Conservation (phyloP, 2,329 filamentous ascomycete genomes). For the Plenodomus tracheiphilus region DNA sequence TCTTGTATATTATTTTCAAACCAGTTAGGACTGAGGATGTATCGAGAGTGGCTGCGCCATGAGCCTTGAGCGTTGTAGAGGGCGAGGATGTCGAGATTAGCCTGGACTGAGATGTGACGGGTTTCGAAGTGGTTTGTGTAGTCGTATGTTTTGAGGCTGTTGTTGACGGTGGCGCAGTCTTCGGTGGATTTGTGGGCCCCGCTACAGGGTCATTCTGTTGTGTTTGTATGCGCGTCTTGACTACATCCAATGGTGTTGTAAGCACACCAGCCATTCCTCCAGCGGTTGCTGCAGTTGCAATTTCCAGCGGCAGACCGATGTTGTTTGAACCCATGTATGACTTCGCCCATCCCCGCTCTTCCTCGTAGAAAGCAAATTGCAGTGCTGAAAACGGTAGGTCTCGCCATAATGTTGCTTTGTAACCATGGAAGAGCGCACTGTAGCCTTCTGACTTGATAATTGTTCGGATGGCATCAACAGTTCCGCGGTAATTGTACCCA, state of each 20-base stretch:
- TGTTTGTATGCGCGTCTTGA: slow-evolving; percentile 95
- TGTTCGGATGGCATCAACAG: slow-evolving; percentile 79
- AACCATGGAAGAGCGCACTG: slow-evolving; percentile 90
- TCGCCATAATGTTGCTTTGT: slow-evolving; percentile 91
- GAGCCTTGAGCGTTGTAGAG: slow-evolving; percentile 77
- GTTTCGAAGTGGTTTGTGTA: slow-evolving; percentile 25
- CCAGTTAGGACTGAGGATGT: slow-evolving; percentile 89
- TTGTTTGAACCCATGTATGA: slow-evolving; percentile 77
- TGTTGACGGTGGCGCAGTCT: slow-evolving; percentile 19
- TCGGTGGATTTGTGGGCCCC: slow-evolving; percentile 15
- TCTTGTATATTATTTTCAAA: slow-evolving; percentile 82
- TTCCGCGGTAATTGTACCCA: slow-evolving; percentile 93
- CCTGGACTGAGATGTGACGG: slow-evolving; percentile 53
- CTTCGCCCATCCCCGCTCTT: slow-evolving; percentile 82
- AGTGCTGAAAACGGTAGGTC: slow-evolving; percentile 95
- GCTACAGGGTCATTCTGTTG: slow-evolving; percentile 65
- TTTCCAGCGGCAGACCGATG: slow-evolving; percentile 82
- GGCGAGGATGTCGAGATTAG: slow-evolving; percentile 89
- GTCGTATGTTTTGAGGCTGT: slow-evolving; percentile 38
- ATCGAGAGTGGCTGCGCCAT: slow-evolving; percentile 78
- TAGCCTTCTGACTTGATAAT: slow-evolving; percentile 84
- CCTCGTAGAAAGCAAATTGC: slow-evolving; percentile 98
- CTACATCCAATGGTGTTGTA: slow-evolving; percentile 94
- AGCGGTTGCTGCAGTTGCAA: slow-evolving; percentile 84
- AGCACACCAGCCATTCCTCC: slow-evolving; percentile 92